Percentiles rank a stretch among this genome's conserved stretches.
phyloP scores from a whole-genome alignment of 208 protist genomes.

The Endotrypanum monterogeii region DNA sequence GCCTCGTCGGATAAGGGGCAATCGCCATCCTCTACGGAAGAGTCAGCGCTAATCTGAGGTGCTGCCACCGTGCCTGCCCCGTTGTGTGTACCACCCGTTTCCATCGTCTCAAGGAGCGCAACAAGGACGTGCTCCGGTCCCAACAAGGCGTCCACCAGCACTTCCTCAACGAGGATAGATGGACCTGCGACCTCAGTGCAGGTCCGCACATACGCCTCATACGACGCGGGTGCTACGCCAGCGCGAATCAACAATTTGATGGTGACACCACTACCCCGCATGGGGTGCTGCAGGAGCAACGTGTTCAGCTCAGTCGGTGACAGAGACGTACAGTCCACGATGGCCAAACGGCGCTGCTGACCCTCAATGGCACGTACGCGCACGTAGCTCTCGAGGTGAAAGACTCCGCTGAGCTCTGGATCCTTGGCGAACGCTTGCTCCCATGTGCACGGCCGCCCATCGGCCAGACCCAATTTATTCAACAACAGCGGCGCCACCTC shows the following conservation, averaged over 20 bases:
- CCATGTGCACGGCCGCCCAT: constrained; percentile 24
- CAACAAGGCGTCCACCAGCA: constrained; percentile 40
- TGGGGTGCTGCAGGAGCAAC: constrained; percentile 18
- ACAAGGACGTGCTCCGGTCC: constrained; percentile 44
- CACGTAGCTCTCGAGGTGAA: constrained; percentile 47
- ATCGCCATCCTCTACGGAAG: constrained; percentile 6
- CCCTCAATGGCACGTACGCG: constrained; percentile 33
- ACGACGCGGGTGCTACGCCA: neutral
- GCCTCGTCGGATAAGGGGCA: neutral
- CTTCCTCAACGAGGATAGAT: constrained; percentile 14
- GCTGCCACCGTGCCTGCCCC: neutral
- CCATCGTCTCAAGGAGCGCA: constrained; percentile 29
- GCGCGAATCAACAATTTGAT: constrained; percentile 15
- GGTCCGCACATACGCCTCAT: neutral
- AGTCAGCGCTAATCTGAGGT: neutral
- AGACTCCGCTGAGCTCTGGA: constrained; percentile 22
- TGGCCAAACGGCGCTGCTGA: constrained; percentile 12
- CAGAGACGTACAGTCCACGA: constrained; percentile 51
- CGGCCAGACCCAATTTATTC: neutral
- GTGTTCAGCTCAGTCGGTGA: constrained; percentile 15
- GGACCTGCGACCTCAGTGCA: neutral
- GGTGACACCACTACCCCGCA: neutral
- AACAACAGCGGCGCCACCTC: constrained; percentile 47
- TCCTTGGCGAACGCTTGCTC: constrained; percentile 8
- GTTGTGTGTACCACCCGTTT: neutral